These are phyloP conservation scores for Cladophialophora immunda DNA, from an alignment of 2,329 filamentous ascomycete species.

Conservation along the genomic window DNA sequence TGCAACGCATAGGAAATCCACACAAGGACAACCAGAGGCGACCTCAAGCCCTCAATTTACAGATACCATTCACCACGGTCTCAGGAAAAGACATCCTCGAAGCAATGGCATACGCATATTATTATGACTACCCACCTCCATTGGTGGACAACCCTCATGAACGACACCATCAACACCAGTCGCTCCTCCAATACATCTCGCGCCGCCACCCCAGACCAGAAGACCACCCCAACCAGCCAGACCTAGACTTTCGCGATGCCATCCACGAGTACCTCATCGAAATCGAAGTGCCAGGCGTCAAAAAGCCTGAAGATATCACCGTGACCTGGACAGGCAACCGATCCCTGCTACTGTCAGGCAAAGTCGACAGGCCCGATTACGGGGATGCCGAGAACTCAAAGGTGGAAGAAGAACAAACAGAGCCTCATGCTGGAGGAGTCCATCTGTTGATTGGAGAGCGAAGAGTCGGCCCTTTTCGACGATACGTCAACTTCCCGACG, in stretches of 20 bases:
- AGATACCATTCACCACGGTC: not conserved
- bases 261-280: constrained; percentile 36
- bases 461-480: constrained; percentile 34
- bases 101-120: constrained; percentile 36
- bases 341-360: constrained; percentile 31
- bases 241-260: constrained; percentile 37
- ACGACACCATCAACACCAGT: constrained; percentile 34
- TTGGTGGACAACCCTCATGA: constrained; percentile 36
- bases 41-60: constrained; percentile 5
- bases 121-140: constrained; percentile 38
- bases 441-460: constrained; percentile 36
- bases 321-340: constrained; percentile 35
- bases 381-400: constrained; percentile 27
- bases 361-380: constrained; percentile 31
- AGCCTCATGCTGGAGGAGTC: constrained; percentile 23
- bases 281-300: constrained; percentile 37
- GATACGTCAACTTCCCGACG: constrained; percentile 38
- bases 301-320: constrained; percentile 35
- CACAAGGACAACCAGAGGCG: constrained; percentile 1
- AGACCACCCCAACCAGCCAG: constrained; percentile 38
- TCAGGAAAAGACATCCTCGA: constrained; percentile 7
- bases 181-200: constrained; percentile 28
- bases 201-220: constrained; percentile 32
- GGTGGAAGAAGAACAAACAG: constrained; percentile 34
- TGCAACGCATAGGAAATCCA: not conserved